These are phyloP conservation scores for Populus tremula DNA, from an alignment of 345 rosid species.

Conservation along the genomic window DNA sequence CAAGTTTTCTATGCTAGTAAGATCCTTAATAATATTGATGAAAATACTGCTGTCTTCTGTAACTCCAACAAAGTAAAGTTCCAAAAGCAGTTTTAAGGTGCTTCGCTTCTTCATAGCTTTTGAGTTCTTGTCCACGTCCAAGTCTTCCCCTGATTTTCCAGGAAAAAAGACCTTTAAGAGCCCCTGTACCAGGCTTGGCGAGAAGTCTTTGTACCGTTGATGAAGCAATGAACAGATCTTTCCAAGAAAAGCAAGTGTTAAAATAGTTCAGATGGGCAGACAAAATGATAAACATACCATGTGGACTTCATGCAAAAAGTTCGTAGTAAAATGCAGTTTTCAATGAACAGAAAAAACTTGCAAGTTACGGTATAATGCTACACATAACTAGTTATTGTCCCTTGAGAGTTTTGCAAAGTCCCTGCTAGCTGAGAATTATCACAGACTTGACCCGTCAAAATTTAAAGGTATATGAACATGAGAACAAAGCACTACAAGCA, in stretches of 20 bases:
- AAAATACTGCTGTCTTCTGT: constrained; percentile 74
- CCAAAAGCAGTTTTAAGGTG: constrained; percentile 83
- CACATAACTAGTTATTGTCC: not conserved
- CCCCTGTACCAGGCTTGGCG: constrained; percentile 82
- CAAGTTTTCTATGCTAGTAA: constrained; percentile 69
- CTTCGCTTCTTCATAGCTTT: constrained; percentile 98
- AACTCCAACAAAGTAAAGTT: constrained; percentile 92
- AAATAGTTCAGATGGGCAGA: constrained; percentile 5
- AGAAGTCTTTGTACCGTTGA: constrained; percentile 93
- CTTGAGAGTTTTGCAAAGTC: not conserved
- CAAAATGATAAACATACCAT: not conserved
- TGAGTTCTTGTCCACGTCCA: constrained; percentile 74
- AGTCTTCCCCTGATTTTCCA: constrained; percentile 87
- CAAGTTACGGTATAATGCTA: not conserved
- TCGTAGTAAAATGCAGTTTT: not conserved
- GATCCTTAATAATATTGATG: constrained; percentile 81
- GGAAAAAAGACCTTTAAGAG: constrained; percentile 86
- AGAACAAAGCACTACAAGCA: not conserved
- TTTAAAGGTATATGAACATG: not conserved
- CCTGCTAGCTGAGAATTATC: not conserved
- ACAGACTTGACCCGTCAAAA: not conserved
- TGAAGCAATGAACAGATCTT: constrained; percentile 97
- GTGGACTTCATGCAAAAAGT: not conserved
- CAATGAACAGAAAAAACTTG: not conserved
- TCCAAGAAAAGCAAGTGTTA: constrained; percentile 28